Conservation (phyloP, 768 basidiomycete species). For the Russula ochroleuca region DNA sequence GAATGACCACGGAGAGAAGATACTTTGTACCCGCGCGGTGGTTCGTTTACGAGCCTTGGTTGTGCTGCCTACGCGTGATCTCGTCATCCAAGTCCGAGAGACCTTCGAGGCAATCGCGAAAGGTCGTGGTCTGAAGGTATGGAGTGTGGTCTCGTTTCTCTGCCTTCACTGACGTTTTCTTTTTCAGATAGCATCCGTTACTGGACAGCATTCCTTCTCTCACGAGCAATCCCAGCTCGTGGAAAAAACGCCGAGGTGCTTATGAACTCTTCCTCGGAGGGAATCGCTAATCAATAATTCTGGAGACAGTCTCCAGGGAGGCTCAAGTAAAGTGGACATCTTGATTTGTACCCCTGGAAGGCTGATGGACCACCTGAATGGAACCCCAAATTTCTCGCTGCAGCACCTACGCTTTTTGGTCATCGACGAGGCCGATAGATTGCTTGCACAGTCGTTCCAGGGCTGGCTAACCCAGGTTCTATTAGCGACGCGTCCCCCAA, state of each 20-base stretch:
- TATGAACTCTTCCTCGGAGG: neutral
- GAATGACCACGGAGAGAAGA: slow-evolving; percentile 39
- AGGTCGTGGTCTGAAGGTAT: slow-evolving; percentile 83
- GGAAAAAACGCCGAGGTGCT: slow-evolving; percentile 52
- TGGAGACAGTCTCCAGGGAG: slow-evolving; percentile 60
- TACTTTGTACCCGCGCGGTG: slow-evolving; percentile 66
- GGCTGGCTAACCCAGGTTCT: slow-evolving; percentile 89
- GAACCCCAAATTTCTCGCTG: slow-evolving; percentile 84
- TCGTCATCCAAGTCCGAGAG: slow-evolving; percentile 89
- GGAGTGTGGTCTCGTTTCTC: neutral
- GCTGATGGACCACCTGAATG: slow-evolving; percentile 87
- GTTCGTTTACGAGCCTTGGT: slow-evolving; percentile 85
- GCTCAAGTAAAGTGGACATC: slow-evolving; percentile 89
- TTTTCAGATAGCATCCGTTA: slow-evolving; percentile 65
- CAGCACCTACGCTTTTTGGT: slow-evolving; percentile 96
- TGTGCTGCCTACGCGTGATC: slow-evolving; percentile 89
- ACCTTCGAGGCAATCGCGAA: slow-evolving; percentile 82
- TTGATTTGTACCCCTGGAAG: slow-evolving; percentile 95
- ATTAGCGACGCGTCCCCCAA: slow-evolving; percentile 53
- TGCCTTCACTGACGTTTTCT: neutral
- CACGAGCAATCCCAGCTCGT: slow-evolving; percentile 86
- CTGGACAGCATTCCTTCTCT: slow-evolving; percentile 90
- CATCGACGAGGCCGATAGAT: slow-evolving; percentile 96
- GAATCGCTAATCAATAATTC: neutral
- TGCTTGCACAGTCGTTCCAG: slow-evolving; percentile 93